Evolutionary conservation across 208 protist genomes (phyloP), one percentile per base, ranked within the genome.

Genomic region (Tetramitus jugosus): DNA sequence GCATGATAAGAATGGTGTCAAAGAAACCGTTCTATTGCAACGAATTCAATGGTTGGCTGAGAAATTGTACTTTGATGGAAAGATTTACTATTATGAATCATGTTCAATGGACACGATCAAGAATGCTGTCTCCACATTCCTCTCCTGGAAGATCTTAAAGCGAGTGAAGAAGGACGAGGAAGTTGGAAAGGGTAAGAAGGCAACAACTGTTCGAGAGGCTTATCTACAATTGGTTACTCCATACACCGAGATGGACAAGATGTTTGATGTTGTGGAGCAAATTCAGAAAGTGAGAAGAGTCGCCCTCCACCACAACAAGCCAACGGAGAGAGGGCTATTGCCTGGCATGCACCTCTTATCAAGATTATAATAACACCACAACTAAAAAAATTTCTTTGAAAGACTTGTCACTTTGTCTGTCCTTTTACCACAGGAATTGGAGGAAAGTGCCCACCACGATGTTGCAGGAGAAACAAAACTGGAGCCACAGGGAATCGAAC

Each of bases 171-270:
- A 23, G 10, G 20, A 3, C 17, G 33, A 67, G 7, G 20, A 67
- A 7, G 17, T 10, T n/a, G 20, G 7, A 20, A 3, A 2, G 3
- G 40, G 29, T 2, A 42, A 67, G 33, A n/a, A n/a, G 29, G n/a
- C 35, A 23, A 10, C 4, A 3, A 13, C 8, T 42, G 31, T 7
- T 33, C n/a, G n/a, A n/a, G n/a, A n/a, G n/a, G 7, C 33, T 7
- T 17, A 67, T 3, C 3, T n/a, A 4, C 17, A 67, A 14, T 35
- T 7, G 4, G n/a, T 67, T 35, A 13, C 61, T 42, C 61, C 61
- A 67, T 67, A 67, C n/a, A 67, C 4, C 40, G 61, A 67, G n/a
- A 67, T 67, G 8, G 31, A 35, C 29, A 67, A 67, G 33, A 42
- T 67, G 61, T 67, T 67, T 4, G 61, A 42, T 10, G 8, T 67